A percentile compares a stretch with the other conserved stretches of the same genome.
Conservation (phyloP, 257 asterid genomes). For the Scutellaria minor region DNA sequence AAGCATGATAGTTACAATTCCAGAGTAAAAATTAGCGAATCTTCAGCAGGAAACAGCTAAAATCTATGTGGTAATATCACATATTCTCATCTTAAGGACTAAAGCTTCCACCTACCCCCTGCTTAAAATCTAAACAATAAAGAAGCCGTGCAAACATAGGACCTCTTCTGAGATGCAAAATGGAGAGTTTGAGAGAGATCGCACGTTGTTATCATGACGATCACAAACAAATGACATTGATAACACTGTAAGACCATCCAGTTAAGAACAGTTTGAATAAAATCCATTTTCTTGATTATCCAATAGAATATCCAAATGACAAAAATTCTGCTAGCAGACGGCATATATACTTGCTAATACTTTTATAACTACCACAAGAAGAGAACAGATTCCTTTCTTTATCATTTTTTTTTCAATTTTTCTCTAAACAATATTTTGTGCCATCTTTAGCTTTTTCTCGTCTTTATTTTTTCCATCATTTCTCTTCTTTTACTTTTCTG, state of each 20-base stretch:
- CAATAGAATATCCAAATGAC: conserved; percentile 6
- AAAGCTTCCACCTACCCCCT: neutral
- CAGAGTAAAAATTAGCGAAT: neutral
- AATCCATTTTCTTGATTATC: neutral
- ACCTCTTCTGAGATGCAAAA: conserved; percentile 8
- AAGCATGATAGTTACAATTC: conserved; percentile 20
- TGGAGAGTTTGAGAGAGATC: neutral
- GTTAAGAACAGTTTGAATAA: neutral
- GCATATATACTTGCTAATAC: neutral
- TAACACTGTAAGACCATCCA: neutral
- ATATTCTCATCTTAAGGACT: conserved; percentile 9
- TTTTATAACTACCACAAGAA: neutral
- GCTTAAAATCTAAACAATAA: conserved; percentile 7
- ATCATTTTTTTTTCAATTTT: neutral
- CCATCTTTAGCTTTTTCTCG: neutral
- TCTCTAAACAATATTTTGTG: neutral
- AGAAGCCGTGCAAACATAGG: neutral
- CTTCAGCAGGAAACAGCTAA: conserved; percentile 4
- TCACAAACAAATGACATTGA: conserved; percentile 13
- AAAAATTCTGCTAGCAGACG: neutral
- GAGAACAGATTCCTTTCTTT: neutral
- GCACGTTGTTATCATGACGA: conserved; percentile 10
- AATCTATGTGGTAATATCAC: neutral
- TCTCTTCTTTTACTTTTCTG: conserved; percentile 11
- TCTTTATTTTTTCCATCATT: neutral